Evolutionary conservation across 1,284 basidiomycete genomes (phyloP).

Genomic region (Anthracocystis panici-leucophaei): DNA sequence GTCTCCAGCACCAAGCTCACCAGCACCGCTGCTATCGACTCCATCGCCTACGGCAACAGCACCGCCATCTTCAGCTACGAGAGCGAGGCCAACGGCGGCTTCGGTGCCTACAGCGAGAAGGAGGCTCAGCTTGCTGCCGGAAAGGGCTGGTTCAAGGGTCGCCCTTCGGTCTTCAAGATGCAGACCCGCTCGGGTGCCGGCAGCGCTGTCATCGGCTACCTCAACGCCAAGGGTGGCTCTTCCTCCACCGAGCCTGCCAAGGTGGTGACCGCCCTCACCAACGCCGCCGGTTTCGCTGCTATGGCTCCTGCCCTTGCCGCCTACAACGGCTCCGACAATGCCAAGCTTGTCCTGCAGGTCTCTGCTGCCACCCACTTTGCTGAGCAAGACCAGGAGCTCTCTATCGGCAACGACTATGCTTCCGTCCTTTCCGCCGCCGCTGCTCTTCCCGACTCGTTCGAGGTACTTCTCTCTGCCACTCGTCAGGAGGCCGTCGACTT

Average conservation of each 20-base stretch:
- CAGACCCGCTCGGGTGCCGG: constrained; percentile 76
- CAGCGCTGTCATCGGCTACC: constrained; percentile 65
- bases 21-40: constrained; percentile 61
- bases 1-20: constrained; percentile 49
- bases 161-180: constrained; percentile 65
- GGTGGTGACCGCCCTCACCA: constrained; percentile 65
- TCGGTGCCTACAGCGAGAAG: constrained; percentile 63
- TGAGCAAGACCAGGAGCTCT: constrained; percentile 49
- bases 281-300: constrained; percentile 62
- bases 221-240: constrained; percentile 53
- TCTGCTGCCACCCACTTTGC: constrained; percentile 62
- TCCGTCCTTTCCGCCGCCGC: constrained; percentile 63
- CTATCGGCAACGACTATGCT: constrained; percentile 67
- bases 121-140: constrained; percentile 45
- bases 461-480: constrained; percentile 63
- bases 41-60: constrained; percentile 62
- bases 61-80: constrained; percentile 68
- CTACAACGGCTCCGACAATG: constrained; percentile 45
- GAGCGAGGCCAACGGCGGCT: constrained; percentile 61
- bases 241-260: constrained; percentile 43
- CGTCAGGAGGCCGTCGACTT: constrained; percentile 65
- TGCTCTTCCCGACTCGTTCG: constrained; percentile 57
- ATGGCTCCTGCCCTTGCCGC: constrained; percentile 66
- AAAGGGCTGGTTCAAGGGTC: constrained; percentile 50
- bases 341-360: constrained; percentile 66